phyloP scores from a whole-genome alignment of 2,329 filamentous ascomycete species.

The Diaporthe aspalathi region DNA sequence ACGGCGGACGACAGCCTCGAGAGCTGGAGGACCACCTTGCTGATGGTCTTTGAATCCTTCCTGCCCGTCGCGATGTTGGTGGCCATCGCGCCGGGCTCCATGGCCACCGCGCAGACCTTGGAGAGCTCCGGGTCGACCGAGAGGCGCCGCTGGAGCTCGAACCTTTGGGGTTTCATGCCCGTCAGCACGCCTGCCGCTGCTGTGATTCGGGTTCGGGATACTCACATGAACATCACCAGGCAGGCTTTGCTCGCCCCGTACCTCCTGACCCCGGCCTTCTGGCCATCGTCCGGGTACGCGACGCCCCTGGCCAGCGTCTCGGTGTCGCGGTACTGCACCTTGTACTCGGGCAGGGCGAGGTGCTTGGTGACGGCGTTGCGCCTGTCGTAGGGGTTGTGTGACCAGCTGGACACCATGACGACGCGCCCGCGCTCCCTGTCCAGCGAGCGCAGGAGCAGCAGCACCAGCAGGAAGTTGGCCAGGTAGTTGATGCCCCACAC shows the following conservation, averaged over 20 bases:
- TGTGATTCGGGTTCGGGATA: not conserved
- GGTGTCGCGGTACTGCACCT: conserved; percentile 42
- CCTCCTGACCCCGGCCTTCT: conserved; percentile 42
- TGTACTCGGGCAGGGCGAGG: conserved; percentile 13
- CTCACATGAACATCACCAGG: conserved; percentile 49
- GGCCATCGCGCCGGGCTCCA: conserved; percentile 50
- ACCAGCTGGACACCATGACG: conserved; percentile 40
- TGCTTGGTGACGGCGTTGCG: conserved; percentile 6
- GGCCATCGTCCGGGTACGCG: conserved; percentile 41
- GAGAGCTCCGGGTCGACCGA: conserved; percentile 44
- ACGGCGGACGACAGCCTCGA: conserved; percentile 20
- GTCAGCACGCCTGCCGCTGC: conserved; percentile 6
- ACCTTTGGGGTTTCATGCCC: conserved; percentile 34
- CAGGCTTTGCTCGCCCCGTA: conserved; percentile 50
- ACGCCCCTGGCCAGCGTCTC: conserved; percentile 44
- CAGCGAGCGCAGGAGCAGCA: conserved; percentile 44
- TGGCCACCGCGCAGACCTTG: conserved; percentile 46
- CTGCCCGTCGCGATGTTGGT: conserved; percentile 43
- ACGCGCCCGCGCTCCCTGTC: conserved; percentile 41
- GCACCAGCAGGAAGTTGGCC: conserved; percentile 43
- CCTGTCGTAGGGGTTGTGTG: conserved; percentile 26
- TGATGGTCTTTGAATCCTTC: not conserved
- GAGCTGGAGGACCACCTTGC: conserved; percentile 6
- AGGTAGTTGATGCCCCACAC: conserved; percentile 44
- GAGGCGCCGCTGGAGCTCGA: conserved; percentile 47